Evolutionary conservation across 2,329 filamentous ascomycete genomes (phyloP).

Genomic region (Cercospora canescens): DNA sequence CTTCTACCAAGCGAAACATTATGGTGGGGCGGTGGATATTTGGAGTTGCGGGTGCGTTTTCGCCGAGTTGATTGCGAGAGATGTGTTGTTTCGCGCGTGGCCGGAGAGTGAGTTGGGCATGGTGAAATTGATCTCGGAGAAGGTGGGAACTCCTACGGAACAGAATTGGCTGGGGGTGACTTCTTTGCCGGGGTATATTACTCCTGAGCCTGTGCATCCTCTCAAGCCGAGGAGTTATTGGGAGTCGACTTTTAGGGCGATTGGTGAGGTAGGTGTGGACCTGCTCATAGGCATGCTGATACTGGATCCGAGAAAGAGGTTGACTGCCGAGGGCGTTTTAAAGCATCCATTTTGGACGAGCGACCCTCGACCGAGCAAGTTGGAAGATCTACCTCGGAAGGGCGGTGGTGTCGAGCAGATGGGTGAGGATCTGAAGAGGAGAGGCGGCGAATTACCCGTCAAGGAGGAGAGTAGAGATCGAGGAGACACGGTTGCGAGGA

Average conservation of each 20-base stretch:
- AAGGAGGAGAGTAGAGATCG: slow-evolving; percentile 46
- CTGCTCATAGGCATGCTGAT: slow-evolving; percentile 81
- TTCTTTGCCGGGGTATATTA: slow-evolving; percentile 76
- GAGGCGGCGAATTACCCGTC: slow-evolving; percentile 70
- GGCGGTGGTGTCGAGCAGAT: slow-evolving; percentile 71
- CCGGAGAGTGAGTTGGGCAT: slow-evolving; percentile 86
- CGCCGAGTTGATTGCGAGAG: slow-evolving; percentile 81
- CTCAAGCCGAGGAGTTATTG: slow-evolving; percentile 69
- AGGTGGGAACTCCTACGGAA: slow-evolving; percentile 87
- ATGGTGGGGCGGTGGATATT: slow-evolving; percentile 86
- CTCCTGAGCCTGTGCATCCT: slow-evolving; percentile 61
- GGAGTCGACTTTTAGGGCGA: slow-evolving; percentile 72
- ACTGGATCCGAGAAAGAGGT: slow-evolving; percentile 82
- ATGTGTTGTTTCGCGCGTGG: slow-evolving; percentile 69
- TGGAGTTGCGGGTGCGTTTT: slow-evolving; percentile 95
- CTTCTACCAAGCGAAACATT: slow-evolving; percentile 85
- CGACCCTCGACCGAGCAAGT: slow-evolving; percentile 79
- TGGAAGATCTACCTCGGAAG: slow-evolving; percentile 79
- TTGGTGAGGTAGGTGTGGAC: slow-evolving; percentile 82
- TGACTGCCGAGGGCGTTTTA: slow-evolving; percentile 75
- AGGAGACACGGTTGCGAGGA: slow-evolving; percentile 75
- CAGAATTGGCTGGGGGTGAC: slow-evolving; percentile 94
- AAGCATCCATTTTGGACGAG: slow-evolving; percentile 83
- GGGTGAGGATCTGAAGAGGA: slow-evolving; percentile 77
- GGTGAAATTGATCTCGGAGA: slow-evolving; percentile 78